phyloP scores from a whole-genome alignment of 2,329 filamentous ascomycete species.

The Neofusicoccum laricinum region DNA sequence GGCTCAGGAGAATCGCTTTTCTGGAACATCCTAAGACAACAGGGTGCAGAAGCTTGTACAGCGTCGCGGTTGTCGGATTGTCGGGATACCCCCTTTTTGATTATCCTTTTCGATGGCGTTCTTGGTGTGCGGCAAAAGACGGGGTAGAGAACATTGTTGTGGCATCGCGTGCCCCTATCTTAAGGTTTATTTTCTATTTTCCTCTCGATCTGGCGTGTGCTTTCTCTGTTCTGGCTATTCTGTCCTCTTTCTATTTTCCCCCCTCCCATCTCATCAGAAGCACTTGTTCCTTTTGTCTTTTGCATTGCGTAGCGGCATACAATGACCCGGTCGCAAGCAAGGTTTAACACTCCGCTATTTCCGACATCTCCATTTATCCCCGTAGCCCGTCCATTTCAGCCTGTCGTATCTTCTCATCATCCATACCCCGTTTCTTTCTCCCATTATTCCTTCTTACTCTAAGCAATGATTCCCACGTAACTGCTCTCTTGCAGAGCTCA shows the following conservation, averaged over 20 bases:
- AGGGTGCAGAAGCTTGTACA: background rate
- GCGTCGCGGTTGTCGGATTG: background rate
- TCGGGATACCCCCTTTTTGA: constrained; percentile 8
- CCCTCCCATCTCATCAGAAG: background rate
- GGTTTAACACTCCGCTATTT: background rate
- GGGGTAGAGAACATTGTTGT: background rate
- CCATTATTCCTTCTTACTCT: background rate
- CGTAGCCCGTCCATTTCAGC: background rate
- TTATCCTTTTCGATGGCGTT: background rate
- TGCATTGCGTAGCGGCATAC: background rate
- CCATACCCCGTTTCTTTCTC: background rate
- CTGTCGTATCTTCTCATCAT: background rate
- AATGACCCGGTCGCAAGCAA: background rate
- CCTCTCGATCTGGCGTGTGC: background rate
- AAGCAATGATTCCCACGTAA: background rate
- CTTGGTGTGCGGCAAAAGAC: constrained; percentile 1
- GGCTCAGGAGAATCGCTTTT: background rate
- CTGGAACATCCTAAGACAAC: background rate
- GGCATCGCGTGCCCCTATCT: constrained; percentile 1
- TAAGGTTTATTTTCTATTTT: background rate
- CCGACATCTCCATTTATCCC: background rate
- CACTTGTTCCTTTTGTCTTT: background rate
- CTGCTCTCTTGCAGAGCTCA: background rate
- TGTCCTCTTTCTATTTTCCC: background rate
- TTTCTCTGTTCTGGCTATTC: too few relatives aligned